Evolutionary conservation across 108 stramenopile genomes (phyloP).

Genomic region (Cylindrotheca closterium): DNA sequence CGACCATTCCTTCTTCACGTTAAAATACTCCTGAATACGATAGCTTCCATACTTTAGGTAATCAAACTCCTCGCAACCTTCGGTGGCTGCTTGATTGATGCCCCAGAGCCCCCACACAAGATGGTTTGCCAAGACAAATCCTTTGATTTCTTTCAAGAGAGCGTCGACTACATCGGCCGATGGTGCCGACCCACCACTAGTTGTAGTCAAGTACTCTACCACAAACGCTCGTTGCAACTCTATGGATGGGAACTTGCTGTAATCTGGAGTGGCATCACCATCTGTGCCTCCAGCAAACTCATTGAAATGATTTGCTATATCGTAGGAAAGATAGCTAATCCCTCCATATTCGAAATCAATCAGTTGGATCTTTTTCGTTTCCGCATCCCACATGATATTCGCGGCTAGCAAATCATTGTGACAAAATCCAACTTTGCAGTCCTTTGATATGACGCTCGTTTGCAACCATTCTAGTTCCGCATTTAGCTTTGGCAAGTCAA

Average conservation of each 20-base stretch:
- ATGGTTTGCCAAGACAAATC: slow-evolving; percentile 78
- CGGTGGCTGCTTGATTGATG: slow-evolving; percentile 78
- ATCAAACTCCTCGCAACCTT: slow-evolving; percentile 82
- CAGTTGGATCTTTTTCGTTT: slow-evolving; percentile 51
- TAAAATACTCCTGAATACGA: slow-evolving; percentile 33
- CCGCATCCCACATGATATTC: slow-evolving; percentile 62
- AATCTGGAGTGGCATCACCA: slow-evolving; percentile 54
- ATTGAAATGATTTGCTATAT: slow-evolving; percentile 92
- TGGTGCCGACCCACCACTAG: not conserved
- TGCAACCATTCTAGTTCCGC: slow-evolving; percentile 50
- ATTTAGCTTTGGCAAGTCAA: slow-evolving; percentile 29
- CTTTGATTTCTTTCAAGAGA: slow-evolving; percentile 51
- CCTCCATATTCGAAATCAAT: slow-evolving; percentile 94
- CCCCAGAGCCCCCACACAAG: slow-evolving; percentile 91
- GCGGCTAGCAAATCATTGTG: slow-evolving; percentile 89
- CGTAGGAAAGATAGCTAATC: slow-evolving; percentile 75
- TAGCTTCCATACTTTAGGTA: slow-evolving; percentile 47
- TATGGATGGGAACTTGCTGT: slow-evolving; percentile 47
- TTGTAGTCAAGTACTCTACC: slow-evolving; percentile 48
- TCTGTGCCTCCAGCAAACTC: slow-evolving; percentile 82
- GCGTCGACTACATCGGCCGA: slow-evolving; percentile 7
- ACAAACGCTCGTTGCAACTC: slow-evolving; percentile 51
- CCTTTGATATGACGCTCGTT: slow-evolving; percentile 14
- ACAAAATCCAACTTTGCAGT: slow-evolving; percentile 64
- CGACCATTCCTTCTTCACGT: slow-evolving; percentile 19